A percentile compares a stretch with the other conserved stretches of the same genome.
Evolutionary conservation across 2,329 filamentous ascomycete species (phyloP).

Genomic region (Aspergillus novoparasiticus): DNA sequence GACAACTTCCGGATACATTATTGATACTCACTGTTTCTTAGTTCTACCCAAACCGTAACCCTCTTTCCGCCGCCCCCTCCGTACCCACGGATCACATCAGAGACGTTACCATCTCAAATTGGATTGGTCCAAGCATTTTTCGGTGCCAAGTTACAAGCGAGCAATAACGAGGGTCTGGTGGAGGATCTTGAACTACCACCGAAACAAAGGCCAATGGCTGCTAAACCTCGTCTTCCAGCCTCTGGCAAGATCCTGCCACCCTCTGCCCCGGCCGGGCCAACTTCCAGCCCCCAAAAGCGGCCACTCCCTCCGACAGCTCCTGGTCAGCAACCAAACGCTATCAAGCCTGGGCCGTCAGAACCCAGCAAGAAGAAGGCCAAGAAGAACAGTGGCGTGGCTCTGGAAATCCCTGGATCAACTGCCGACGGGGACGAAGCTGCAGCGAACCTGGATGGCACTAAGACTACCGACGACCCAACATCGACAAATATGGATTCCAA

Average conservation of each 20-base stretch:
- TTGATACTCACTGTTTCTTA: slow-evolving; percentile 20
- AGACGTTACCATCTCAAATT: slow-evolving; percentile 78
- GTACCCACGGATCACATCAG: slow-evolving; percentile 75
- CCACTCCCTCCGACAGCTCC: slow-evolving; percentile 33
- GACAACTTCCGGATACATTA: background rate
- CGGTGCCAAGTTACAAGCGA: slow-evolving; percentile 81
- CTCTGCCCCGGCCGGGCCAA: slow-evolving; percentile 32
- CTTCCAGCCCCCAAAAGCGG: slow-evolving; percentile 46
- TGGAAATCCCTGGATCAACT: slow-evolving; percentile 27
- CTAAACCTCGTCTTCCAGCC: slow-evolving; percentile 47
- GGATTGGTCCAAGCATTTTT: slow-evolving; percentile 92
- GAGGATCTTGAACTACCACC: slow-evolving; percentile 94
- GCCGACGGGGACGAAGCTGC: slow-evolving; percentile 32
- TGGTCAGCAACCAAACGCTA: slow-evolving; percentile 22
- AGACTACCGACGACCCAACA: slow-evolving; percentile 11
- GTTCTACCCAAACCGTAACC: slow-evolving; percentile 54
- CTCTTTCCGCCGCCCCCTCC: slow-evolving; percentile 66
- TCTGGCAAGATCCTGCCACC: slow-evolving; percentile 48
- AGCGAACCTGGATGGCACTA: slow-evolving; percentile 19
- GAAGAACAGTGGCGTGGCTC: slow-evolving; percentile 40
- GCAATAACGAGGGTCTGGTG: slow-evolving; percentile 77
- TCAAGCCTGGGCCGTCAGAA: slow-evolving; percentile 34
- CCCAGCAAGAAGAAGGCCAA: slow-evolving; percentile 48
- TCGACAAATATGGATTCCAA: slow-evolving; percentile 52
- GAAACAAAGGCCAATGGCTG: slow-evolving; percentile 70